phyloP scores from a whole-genome alignment of 768 basidiomycete species.

The Leccinellum rugosiceps region DNA sequence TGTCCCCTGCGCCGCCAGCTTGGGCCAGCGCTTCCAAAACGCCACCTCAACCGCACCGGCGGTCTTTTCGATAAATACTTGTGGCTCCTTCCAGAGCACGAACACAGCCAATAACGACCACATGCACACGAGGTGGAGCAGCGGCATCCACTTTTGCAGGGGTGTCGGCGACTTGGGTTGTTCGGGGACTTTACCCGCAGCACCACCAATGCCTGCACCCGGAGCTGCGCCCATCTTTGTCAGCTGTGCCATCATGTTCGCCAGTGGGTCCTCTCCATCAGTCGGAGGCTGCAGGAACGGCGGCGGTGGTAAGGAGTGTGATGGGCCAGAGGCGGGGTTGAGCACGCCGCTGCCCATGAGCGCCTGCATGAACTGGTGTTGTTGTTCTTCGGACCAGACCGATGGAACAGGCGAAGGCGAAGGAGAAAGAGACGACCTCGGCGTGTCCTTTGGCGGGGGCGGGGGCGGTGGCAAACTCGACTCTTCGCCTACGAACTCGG shows the following conservation, averaged over 20 bases:
- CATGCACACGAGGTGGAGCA: slow-evolving; percentile 61
- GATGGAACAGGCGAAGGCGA: slow-evolving; percentile 41
- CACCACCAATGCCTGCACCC: slow-evolving; percentile 7
- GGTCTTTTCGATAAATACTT: slow-evolving; percentile 38
- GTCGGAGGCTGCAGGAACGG: slow-evolving; percentile 4
- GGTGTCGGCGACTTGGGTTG: slow-evolving; percentile 38
- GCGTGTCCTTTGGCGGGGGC: slow-evolving; percentile 21
- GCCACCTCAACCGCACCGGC: slow-evolving; percentile 33
- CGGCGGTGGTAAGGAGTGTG: slow-evolving; percentile 3
- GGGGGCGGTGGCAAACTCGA: slow-evolving; percentile 28
- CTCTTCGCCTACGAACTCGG: slow-evolving; percentile 39
- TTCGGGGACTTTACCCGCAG: slow-evolving; percentile 27
- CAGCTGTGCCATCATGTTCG: slow-evolving; percentile 38
- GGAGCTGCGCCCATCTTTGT: slow-evolving; percentile 24
- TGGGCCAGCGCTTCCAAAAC: slow-evolving; percentile 64
- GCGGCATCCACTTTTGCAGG: slow-evolving; percentile 59
- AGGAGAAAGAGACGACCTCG: slow-evolving; percentile 24
- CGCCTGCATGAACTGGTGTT: slow-evolving; percentile 64
- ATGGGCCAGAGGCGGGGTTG: slow-evolving; percentile 26
- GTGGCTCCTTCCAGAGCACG: slow-evolving; percentile 63
- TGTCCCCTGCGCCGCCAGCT: slow-evolving; percentile 42
- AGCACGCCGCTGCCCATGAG: slow-evolving; percentile 42
- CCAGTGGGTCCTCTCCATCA: slow-evolving; percentile 42
- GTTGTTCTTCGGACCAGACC: slow-evolving; percentile 67
- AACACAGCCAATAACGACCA: slow-evolving; percentile 69